Base-by-base conservation (phyloP, 164 flowering plant genomes). In the Stephania japonica region DNA sequence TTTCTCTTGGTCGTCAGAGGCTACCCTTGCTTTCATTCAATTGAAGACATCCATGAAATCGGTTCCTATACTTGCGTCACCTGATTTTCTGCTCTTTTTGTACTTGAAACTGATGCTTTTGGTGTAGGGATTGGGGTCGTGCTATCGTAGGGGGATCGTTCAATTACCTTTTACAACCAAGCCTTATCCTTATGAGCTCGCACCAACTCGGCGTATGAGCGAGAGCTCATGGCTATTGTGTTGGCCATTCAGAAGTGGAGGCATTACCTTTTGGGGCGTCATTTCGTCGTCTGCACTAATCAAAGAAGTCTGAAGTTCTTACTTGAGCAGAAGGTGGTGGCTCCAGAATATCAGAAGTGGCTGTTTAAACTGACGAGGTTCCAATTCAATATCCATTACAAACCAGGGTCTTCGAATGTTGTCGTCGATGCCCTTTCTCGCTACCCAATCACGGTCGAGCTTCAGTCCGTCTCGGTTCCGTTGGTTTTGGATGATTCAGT, bases 81-180 rank as follows among this genome's bases (percentile, higher is more conserved):
- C 71, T 1, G 68, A 78, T 44, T 78, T 78, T 7, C 21, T 41
- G 68, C 61, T 38, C 16, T 67, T 1, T 78, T 75, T 44, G 9
- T 7, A 0, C 14, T 73, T 0, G 75, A 77, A 11, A 25, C 63
- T 47, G 74, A 73, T 44, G 75, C 75, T 1, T 44, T 26, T 13
- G 63, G 59, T 1, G 18, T 10, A 6, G 69, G 75, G 1, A 24
- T 72, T 11, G 72, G 76, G 6, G 79, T 23, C 7, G 27, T 65
- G 8, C 41, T 70, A 0, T 14, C 67, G 18, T 67, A 74, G 42
- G 23, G 32, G 0, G 23, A 42, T 7, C 0, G 43, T 0, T 67
- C 68, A 4, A 1, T 74, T 4, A 67, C 66, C 13, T n/a, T 74
- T 26, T 23, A 68, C 1, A 74, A 56, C 32, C 27, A 59, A 21